Conservation (phyloP, 148 eudicot species). For the Euryodendron excelsum region DNA sequence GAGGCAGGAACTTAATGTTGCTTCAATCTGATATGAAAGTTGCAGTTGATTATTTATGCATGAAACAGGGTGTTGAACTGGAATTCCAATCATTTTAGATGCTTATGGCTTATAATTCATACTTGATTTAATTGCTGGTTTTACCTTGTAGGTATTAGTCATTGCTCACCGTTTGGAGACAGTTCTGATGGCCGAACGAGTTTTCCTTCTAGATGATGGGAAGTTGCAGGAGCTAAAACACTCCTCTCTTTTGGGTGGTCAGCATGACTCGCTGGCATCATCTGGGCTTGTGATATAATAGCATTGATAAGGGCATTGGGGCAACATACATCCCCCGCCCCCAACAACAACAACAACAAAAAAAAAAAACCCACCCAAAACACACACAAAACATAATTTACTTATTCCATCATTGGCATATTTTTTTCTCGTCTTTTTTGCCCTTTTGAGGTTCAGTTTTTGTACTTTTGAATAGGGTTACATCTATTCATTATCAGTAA, state of each 20-base stretch:
- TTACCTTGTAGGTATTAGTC: slow-evolving; percentile 61
- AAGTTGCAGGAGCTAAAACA: slow-evolving; percentile 67
- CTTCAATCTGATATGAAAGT: not conserved
- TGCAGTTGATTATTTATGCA: slow-evolving; percentile 1
- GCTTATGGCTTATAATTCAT: not conserved
- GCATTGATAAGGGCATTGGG: not conserved
- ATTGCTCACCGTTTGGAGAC: slow-evolving; percentile 93
- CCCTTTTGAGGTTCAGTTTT: no score
- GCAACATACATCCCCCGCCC: not conserved
- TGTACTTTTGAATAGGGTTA: no score
- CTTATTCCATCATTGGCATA: no score
- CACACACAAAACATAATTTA: no score
- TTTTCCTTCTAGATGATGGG: slow-evolving; percentile 62
- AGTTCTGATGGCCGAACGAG: slow-evolving; percentile 81
- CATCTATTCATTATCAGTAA: not conserved
- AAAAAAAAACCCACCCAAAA: no score
- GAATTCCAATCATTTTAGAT: not conserved
- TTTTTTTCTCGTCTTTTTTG: no score
- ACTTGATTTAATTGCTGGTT: not conserved
- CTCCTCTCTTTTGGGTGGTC: slow-evolving; percentile 47
- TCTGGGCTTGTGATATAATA: slow-evolving; percentile 45
- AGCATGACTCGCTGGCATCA: slow-evolving; percentile 40
- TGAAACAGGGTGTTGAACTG: slow-evolving; percentile 8
- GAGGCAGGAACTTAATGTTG: not conserved
- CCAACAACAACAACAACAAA: no score